Evolutionary conservation across 805 yeast species (phyloP), one percentile per base, ranked within the genome.

Genomic region (Saccharomyces kudriavzevii): DNA sequence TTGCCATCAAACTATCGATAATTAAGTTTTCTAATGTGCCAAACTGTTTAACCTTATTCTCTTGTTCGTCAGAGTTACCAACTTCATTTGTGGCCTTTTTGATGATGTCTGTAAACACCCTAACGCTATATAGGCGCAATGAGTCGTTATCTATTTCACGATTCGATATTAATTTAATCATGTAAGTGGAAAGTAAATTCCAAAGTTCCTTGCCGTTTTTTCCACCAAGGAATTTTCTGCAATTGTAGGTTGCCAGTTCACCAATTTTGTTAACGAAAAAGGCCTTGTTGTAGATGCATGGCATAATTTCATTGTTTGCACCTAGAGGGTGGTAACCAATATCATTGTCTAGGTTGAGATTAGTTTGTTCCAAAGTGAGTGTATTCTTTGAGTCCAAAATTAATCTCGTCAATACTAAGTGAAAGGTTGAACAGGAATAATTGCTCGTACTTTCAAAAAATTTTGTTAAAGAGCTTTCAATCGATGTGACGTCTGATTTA

Each of bases 371-470:
- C 14, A 51, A 52, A 29, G 2, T 28, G 25, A 62, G 50, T 3
- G 66, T 40, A 1, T 57, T 58, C 20, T 69, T 65, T 2, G 81
- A 77, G 13, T 83, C 69, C 0, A 65, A 63, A 10, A 78, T 73
- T 40, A 85, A 60, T 0, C 84, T 76, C 1, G 65, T 59, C 1
- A 84, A 52, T 22, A 90, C 65, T 6, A 73, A 74, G 4, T 63
- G 52, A 54, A 83, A 81, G 0, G 89, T 77, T 0, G 68, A 66
- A 2, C 72, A 69, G 1, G 83, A 77, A 55, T 83, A 87, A 5
- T 76, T 77, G 13, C 70, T 69, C 1, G 92, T 77, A 50, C 85
- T 82, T 28, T 84, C 90, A 53, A 79, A 69, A 29, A 91, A 72
- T 56, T 83, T 85, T n/a, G 70, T 68, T 17, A 83, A 68, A 0